These are phyloP conservation scores for Phalaenopsis aphrodite DNA, from an alignment of 106 monocot species.

Conservation along the genomic window DNA sequence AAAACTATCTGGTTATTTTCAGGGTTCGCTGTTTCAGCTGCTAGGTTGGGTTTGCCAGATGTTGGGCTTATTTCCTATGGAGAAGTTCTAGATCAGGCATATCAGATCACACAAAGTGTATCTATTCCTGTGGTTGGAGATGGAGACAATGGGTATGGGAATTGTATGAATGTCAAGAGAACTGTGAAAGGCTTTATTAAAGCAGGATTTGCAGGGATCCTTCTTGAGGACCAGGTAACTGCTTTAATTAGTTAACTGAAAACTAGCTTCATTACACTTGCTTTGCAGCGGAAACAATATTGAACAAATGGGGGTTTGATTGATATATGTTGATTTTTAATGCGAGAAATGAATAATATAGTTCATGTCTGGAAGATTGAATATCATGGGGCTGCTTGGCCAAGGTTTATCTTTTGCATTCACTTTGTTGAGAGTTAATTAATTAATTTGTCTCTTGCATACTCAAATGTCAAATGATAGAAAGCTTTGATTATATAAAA, in stretches of 20 bases:
- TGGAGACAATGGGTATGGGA: constrained; percentile 98
- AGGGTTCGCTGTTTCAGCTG: constrained; percentile 92
- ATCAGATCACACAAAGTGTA: constrained; percentile 76
- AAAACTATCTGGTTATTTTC: constrained; percentile 16
- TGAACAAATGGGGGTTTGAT: background rate
- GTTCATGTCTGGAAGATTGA: background rate
- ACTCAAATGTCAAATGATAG: no score
- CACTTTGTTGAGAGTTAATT: no score
- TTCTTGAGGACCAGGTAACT: constrained; percentile 95
- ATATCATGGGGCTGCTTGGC: no score
- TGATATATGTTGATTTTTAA: background rate
- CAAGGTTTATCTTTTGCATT: no score
- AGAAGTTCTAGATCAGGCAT: constrained; percentile 90
- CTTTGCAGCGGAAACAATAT: background rate
- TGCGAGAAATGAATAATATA: background rate
- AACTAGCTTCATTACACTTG: background rate
- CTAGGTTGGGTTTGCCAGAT: constrained; percentile 82
- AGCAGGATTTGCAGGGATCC: constrained; percentile 96
- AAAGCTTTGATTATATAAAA: no score
- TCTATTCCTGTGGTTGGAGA: constrained; percentile 97
- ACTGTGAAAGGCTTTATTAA: constrained; percentile 91
- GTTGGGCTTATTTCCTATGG: constrained; percentile 94
- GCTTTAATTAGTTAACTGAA: background rate
- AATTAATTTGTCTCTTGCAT: no score
- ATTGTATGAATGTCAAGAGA: constrained; percentile 87